These are phyloP conservation scores for Eutrema yunnanense DNA, from an alignment of 345 rosid species.

Conservation along the genomic window DNA sequence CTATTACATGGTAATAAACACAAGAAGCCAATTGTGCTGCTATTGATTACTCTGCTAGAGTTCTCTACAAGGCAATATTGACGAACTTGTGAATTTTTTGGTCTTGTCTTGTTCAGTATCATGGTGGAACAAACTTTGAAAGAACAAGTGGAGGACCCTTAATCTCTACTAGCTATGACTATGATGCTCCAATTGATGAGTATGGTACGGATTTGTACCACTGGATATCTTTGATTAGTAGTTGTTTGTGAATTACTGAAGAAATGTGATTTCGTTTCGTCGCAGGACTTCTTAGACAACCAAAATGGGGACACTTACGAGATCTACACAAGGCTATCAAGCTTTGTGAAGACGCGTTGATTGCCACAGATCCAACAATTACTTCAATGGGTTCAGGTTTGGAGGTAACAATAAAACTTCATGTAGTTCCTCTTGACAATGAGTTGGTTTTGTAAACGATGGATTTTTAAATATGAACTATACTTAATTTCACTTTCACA, in stretches of 20 bases:
- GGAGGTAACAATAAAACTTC: slow-evolving; percentile 45
- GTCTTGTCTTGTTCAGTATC: slow-evolving; percentile 50
- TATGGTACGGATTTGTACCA: slow-evolving; percentile 50
- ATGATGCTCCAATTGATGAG: slow-evolving; percentile 97
- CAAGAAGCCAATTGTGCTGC: background rate
- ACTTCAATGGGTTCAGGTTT: slow-evolving; percentile 66
- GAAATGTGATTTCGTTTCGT: background rate
- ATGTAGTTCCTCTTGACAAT: background rate
- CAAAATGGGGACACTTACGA: slow-evolving; percentile 93
- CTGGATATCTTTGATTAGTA: background rate
- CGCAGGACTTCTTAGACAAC: slow-evolving; percentile 75
- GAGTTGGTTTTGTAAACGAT: background rate
- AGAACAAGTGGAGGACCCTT: slow-evolving; percentile 85
- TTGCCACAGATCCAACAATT: slow-evolving; percentile 66
- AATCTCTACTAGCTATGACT: slow-evolving; percentile 88
- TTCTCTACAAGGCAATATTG: background rate
- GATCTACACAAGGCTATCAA: slow-evolving; percentile 89
- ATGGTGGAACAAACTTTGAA: slow-evolving; percentile 95
- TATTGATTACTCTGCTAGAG: background rate
- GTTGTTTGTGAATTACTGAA: background rate
- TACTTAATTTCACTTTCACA: slow-evolving; percentile 19
- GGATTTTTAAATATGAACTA: background rate
- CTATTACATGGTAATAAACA: slow-evolving; percentile 74
- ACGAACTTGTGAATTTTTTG: background rate
- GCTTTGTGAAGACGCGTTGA: slow-evolving; percentile 71